Conservation (phyloP, 139 green algal species). For the Picochlorum sp. region DNA sequence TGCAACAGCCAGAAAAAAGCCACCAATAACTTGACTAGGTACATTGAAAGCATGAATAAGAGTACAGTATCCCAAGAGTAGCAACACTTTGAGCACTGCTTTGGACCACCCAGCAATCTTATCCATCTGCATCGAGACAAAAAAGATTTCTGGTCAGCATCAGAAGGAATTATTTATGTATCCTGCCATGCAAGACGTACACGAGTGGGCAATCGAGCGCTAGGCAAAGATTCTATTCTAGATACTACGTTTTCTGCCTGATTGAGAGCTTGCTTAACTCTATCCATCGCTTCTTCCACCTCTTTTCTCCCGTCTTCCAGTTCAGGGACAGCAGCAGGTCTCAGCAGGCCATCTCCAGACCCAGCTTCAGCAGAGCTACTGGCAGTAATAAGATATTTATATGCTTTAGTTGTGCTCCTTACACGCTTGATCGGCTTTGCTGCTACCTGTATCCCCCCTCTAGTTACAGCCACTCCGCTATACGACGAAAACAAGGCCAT, state of each 20-base stretch:
- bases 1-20: neutral
- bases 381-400: neutral
- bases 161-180: too few relatives aligned
- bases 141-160: too few relatives aligned
- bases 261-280: slow-evolving; percentile 4
- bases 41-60: slow-evolving; percentile 4
- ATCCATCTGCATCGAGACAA: too few relatives aligned
- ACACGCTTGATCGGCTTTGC: neutral
- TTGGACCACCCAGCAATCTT: neutral
- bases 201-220: neutral
- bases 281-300: slow-evolving; percentile 9
- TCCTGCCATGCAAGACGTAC: neutral
- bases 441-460: neutral
- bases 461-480: neutral
- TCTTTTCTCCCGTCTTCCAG: neutral
- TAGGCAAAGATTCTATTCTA: slow-evolving; percentile 14
- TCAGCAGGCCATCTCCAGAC: neutral
- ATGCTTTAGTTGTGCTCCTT: neutral
- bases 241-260: slow-evolving; percentile 8
- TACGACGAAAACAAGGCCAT: too few relatives aligned
- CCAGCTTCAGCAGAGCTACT: neutral
- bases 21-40: neutral
- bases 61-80: neutral
- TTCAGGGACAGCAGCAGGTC: neutral
- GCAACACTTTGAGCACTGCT: neutral